Evolutionary conservation across 495 filamentous ascomycete species (phyloP), one percentile per base, ranked within the genome.

Genomic region (Aspergillus coremiiformis): DNA sequence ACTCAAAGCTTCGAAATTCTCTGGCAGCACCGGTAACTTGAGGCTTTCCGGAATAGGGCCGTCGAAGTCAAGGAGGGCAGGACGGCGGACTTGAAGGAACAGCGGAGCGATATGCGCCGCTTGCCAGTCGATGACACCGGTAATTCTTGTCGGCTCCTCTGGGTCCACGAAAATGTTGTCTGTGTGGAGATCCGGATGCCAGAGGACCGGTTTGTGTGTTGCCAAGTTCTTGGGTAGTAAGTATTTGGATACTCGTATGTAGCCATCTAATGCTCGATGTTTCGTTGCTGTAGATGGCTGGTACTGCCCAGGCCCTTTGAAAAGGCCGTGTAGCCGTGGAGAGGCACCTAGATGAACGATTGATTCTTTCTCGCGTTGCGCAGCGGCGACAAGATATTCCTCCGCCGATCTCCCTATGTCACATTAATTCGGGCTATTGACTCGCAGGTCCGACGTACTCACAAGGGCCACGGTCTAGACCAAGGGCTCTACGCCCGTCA

Each of bases 71-170:
- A 57, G 41, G 6, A 61, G 17, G n/a, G 47, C 48, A 11, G 59
- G 55, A 35, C 17, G 51, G 10, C 33, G 42, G 11, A 55, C 44
- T 8, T 30, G 39, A 1, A 57, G 44, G 20, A 59, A 61, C 23
- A 54, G 45, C n/a, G 58, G 51, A 14, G 33, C 43, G 20, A 49
- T 48, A 24, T 47, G 43, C 0, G 51, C 44, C 8, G 41, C 44
- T 43, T 61, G 58, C 58, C 55, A 61, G 26, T 61, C 54, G 22
- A 61, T 57, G 21, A 57, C 54, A n/a, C 54, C 37, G 17, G 44
- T 45, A 23, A 57, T 60, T 8, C 43, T 21, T 1, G 41, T 35
- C 2, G 29, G 29, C 2, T 32, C 29, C 2, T 32, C 6, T 6
- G 5, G 6, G 6, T 8, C 5, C 2, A 32, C 29, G 11, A 32